Evolutionary conservation across 2,329 filamentous ascomycete species (phyloP).

Genomic region (Fusarium sp.): DNA sequence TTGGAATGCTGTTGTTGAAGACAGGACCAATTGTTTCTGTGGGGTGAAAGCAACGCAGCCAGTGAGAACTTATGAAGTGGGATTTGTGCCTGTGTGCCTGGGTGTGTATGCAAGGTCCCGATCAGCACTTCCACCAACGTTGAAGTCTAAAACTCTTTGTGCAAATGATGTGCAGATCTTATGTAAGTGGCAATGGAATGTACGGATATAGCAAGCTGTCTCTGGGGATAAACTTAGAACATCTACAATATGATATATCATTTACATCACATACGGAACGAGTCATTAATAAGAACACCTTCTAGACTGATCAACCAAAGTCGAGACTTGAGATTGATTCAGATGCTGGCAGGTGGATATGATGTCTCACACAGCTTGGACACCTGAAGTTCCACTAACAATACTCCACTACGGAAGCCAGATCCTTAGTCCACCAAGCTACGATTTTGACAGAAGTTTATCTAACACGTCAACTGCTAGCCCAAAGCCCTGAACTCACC

Average conservation of each 20-base stretch:
- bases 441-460: conserved; percentile 14
- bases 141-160: not conserved
- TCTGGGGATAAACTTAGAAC: not conserved
- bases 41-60: not conserved
- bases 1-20: conserved; percentile 24
- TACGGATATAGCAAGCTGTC: not conserved
- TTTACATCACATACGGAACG: not conserved
- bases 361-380: not conserved
- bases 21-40: not conserved
- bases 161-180: not conserved
- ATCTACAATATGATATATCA: not conserved
- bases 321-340: not conserved
- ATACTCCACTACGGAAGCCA: conserved; percentile 4
- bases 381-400: not conserved
- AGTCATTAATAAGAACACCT: accelerated
- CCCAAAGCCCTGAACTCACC: not conserved
- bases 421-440: not conserved
- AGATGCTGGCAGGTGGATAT: not conserved
- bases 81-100: not conserved
- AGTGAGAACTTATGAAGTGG: not conserved
- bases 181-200: not conserved
- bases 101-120: not conserved
- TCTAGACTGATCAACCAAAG: accelerated
- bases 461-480: not conserved
- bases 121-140: not conserved